Evolutionary conservation across 768 basidiomycete species (phyloP), one percentile per base, ranked within the genome.

Genomic region (Kwoniella sp.): DNA sequence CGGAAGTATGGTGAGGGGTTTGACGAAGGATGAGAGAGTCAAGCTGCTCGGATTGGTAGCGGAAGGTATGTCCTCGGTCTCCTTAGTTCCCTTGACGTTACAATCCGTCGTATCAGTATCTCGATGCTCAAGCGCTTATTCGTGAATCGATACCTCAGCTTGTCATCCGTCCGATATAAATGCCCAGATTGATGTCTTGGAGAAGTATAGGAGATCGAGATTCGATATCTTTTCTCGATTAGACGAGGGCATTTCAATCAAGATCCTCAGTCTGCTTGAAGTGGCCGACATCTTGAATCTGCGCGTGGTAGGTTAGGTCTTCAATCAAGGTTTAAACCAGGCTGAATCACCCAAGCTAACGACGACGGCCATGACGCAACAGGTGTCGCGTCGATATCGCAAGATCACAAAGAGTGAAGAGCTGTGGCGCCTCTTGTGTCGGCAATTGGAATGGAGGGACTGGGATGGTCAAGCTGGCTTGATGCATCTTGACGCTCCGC

Each of bases 141-240:
- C n/a, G n/a, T n/a, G n/a, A n/a, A n/a, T n/a, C 33, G 7, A 33
- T 33, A 19, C 17, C 8, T 19, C 65, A 89, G 89, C 88, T 12
- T 86, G 88, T 79, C 83, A 90, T 67, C 91, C 92, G 0, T 90
- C 90, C 30, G 92, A 93, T 70, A 90, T 93, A 30, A 86, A 85
- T 12, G 83, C 90, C 6, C 92, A 92, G 77, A 91, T 94, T 48
- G 83, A 89, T 0, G 85, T 91, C 1, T 85, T 95, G 19, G 86
- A 92, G 78, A 91, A 91, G 78, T 93, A 95, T 69, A 85, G 85
- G 36, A 86, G 84, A 69, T 89, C 89, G 13, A 89, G 90, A 6
- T 90, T 90, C 71, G 92, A 95, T 73, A 83, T 95, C 53, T 82
- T 94, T 29, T 88, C 89, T 7, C 84, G 84, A 49, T 83, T 94